Percentiles rank a stretch among this genome's conserved stretches.
Conservation (phyloP, 2,329 filamentous ascomycete genomes). For the Phialophora expanda region DNA sequence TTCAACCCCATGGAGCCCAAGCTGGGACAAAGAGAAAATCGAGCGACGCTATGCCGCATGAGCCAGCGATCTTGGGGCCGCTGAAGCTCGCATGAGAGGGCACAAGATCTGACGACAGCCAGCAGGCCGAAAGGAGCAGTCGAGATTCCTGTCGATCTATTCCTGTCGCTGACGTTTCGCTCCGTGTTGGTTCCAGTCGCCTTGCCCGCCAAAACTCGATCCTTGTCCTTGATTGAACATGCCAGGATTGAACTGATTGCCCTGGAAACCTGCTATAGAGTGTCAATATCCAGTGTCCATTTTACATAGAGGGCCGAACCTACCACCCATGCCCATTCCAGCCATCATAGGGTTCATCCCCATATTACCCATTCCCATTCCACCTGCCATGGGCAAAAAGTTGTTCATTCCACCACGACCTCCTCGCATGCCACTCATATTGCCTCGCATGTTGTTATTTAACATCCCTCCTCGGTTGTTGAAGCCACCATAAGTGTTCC, state of each 20-base stretch:
- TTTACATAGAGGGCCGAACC: conserved; percentile 36
- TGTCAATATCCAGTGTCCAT: conserved; percentile 5
- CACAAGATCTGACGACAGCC: not conserved
- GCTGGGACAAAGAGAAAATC: not conserved
- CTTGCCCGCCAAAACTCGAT: conserved; percentile 45
- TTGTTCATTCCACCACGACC: conserved; percentile 62
- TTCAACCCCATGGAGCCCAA: not conserved
- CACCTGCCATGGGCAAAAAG: conserved; percentile 62
- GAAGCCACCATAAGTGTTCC: conserved; percentile 56
- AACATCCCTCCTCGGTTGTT: conserved; percentile 62
- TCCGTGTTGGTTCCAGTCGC: conserved; percentile 78
- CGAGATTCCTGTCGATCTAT: conserved; percentile 43
- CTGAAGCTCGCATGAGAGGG: not conserved
- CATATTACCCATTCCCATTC: conserved; percentile 60
- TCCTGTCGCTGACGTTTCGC: conserved; percentile 80
- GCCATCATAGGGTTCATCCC: conserved; percentile 66
- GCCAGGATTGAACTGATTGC: conserved; percentile 67
- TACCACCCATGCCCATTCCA: conserved; percentile 59
- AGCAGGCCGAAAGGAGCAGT: not conserved
- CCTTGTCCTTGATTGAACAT: conserved; percentile 66
- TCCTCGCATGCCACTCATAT: conserved; percentile 62
- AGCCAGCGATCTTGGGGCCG: not conserved
- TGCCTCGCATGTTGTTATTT: conserved; percentile 57
- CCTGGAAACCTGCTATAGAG: conserved; percentile 29
- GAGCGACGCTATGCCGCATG: not conserved